Conservation (phyloP, 1,139 yeast genomes). For the Yamadazyma buinensis region DNA sequence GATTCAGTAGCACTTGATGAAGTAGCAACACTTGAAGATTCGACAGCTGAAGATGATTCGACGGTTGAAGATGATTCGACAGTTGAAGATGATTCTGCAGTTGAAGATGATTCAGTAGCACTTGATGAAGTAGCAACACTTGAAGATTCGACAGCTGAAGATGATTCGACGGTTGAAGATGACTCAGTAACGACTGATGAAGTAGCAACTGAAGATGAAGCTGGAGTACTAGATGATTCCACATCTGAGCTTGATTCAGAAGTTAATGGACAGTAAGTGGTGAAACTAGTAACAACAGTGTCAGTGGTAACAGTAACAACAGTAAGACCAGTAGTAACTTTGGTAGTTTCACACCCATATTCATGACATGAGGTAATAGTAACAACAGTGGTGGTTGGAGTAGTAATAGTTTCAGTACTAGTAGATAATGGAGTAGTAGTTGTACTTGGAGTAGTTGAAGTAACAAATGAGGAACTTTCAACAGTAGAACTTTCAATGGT, state of each 20-base stretch:
- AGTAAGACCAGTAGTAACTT: slow-evolving; percentile 27
- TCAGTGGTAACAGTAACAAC: slow-evolving; percentile 14
- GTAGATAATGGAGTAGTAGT: neutral
- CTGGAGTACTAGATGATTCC: slow-evolving; percentile 1
- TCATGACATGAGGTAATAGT: slow-evolving; percentile 48
- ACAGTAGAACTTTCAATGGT: slow-evolving; percentile 1
- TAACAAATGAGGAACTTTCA: slow-evolving; percentile 3
- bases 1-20: slow-evolving; percentile 1
- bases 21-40: neutral
- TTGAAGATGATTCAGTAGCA: slow-evolving; percentile 7
- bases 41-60: too few relatives aligned
- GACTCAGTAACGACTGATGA: too few relatives aligned
- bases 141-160: slow-evolving; percentile 16
- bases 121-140: too few relatives aligned
- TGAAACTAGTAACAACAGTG: slow-evolving; percentile 17
- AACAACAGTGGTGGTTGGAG: slow-evolving; percentile 19
- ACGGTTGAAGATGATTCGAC: neutral
- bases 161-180: too few relatives aligned
- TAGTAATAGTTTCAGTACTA: neutral
- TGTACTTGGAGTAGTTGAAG: slow-evolving; percentile 1
- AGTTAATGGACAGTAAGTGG: slow-evolving; percentile 28
- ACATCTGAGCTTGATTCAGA: neutral
- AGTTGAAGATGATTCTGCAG: slow-evolving; percentile 1
- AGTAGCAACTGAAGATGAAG: neutral
- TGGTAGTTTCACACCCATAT: slow-evolving; percentile 17